These are phyloP conservation scores for Epichloe scottii DNA, from an alignment of 2,329 filamentous ascomycete species.

Conservation along the genomic window DNA sequence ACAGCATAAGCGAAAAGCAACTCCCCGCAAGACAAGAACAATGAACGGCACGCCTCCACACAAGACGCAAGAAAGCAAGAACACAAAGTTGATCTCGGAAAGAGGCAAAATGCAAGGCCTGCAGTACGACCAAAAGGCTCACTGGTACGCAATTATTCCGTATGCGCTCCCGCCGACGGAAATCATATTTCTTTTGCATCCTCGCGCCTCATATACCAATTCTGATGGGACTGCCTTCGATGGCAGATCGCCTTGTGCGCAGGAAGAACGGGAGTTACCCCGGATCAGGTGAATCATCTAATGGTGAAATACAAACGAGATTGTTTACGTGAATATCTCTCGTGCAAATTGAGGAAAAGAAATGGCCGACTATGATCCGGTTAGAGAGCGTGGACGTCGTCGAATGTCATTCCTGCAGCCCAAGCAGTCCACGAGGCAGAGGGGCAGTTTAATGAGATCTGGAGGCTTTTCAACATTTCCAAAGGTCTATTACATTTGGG, in stretches of 20 bases:
- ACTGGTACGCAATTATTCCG: slow-evolving; percentile 23
- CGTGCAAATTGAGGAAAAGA: no score
- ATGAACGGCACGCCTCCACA: slow-evolving; percentile 17
- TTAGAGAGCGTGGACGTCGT: slow-evolving; percentile 28
- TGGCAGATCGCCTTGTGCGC: no score
- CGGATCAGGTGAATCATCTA: no score
- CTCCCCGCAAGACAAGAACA: background rate
- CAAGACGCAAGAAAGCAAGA: slow-evolving; percentile 8
- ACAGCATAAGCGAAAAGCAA: no score
- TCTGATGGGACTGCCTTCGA: no score
- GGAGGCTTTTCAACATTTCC: slow-evolving; percentile 20
- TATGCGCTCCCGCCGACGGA: slow-evolving; percentile 28
- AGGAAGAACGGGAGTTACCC: no score
- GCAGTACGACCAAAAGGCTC: slow-evolving; percentile 22
- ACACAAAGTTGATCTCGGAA: slow-evolving; percentile 12
- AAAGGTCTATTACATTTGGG: background rate
- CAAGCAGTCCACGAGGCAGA: slow-evolving; percentile 23
- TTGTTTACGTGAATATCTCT: no score
- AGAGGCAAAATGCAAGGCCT: slow-evolving; percentile 20
- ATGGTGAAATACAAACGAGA: no score
- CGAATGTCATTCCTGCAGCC: slow-evolving; percentile 33
- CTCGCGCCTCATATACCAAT: slow-evolving; percentile 10
- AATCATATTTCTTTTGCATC: background rate
- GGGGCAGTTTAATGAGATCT: slow-evolving; percentile 30
- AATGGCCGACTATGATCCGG: slow-evolving; percentile 9